Conservation (phyloP, 345 rosid species). For the Psidium friedrichsthalianum region DNA sequence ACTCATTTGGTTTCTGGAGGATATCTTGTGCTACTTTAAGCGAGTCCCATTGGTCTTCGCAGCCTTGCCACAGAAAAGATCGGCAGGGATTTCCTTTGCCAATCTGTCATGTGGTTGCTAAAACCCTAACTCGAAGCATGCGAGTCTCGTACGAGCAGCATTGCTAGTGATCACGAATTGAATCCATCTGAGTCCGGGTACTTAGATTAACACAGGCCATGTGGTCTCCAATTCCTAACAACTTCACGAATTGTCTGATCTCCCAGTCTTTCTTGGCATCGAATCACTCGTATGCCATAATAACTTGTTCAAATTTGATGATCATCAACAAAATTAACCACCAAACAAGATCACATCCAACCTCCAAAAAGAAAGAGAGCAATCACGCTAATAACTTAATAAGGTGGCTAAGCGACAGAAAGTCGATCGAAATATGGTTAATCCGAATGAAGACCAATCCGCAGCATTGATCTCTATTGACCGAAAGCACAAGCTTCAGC, state of each 20-base stretch:
- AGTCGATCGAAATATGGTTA: background rate
- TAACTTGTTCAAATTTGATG: background rate
- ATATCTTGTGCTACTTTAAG: background rate
- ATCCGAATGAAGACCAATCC: background rate
- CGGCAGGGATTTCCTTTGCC: background rate
- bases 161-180: background rate
- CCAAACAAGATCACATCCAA: background rate
- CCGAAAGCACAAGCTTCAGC: background rate
- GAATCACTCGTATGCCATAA: accelerated
- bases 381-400: background rate
- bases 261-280: background rate
- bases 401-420: background rate
- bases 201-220: background rate
- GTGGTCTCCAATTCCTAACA: background rate
- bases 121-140: background rate
- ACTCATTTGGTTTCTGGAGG: background rate
- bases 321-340: background rate
- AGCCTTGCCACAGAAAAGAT: background rate
- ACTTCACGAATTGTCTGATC: background rate
- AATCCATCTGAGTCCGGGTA: background rate
- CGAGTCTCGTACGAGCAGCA: background rate
- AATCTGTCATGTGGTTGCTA: background rate
- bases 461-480: background rate
- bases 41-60: background rate
- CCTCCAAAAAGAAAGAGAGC: background rate